Conservation (phyloP, 257 asterid species). For the Jasminum sambac region DNA sequence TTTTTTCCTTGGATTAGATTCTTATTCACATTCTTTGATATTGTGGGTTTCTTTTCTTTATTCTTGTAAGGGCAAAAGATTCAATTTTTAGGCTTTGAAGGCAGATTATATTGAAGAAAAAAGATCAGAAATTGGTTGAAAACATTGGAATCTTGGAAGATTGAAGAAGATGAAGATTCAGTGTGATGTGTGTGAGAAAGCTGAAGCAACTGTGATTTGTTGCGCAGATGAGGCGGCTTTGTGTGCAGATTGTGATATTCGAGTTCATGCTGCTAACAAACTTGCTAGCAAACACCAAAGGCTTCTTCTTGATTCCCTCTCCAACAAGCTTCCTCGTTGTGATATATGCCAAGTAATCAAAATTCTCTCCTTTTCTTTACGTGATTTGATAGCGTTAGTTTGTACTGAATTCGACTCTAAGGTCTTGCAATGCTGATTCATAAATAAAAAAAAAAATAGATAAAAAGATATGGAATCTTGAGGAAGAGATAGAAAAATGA, state of each 20-base stretch:
- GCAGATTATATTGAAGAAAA: neutral
- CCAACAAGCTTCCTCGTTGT: slow-evolving; percentile 87
- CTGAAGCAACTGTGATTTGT: slow-evolving; percentile 90
- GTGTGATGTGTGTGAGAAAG: slow-evolving; percentile 98
- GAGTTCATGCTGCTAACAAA: slow-evolving; percentile 93
- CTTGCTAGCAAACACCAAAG: slow-evolving; percentile 97
- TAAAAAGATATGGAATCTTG: no score
- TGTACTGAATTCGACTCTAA: no score
- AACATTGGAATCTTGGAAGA: neutral
- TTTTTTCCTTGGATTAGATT: no score
- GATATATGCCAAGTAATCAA: slow-evolving; percentile 85
- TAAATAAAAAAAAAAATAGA: no score
- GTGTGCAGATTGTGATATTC: slow-evolving; percentile 79
- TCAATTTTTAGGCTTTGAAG: neutral
- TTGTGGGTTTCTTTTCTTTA: slow-evolving; percentile 13
- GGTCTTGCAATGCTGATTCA: no score
- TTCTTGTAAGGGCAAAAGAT: slow-evolving; percentile 11
- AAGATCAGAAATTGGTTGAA: slow-evolving; percentile 13
- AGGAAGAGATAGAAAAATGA: no score
- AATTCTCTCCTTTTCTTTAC: no score
- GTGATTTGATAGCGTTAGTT: no score
- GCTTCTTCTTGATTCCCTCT: slow-evolving; percentile 74
- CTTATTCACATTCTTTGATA: neutral
- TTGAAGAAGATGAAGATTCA: slow-evolving; percentile 95
- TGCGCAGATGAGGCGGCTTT: slow-evolving; percentile 99